Conservation (phyloP, 2,329 filamentous ascomycete genomes). For the Epichloe coenophiala region DNA sequence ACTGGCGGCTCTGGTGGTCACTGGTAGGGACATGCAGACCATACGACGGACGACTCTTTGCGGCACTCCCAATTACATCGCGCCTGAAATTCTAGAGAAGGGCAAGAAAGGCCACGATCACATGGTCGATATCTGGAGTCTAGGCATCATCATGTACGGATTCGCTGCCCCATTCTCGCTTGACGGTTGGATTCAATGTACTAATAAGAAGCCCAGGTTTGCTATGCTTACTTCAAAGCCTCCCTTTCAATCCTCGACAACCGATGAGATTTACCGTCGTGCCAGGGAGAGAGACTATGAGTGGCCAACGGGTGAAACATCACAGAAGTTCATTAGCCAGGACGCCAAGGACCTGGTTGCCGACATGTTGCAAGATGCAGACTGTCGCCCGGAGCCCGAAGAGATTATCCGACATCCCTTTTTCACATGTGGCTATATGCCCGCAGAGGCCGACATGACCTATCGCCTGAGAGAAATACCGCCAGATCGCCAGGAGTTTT, state of each 20-base stretch:
- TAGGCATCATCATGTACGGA: constrained; percentile 85
- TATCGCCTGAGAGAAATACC: constrained; percentile 41
- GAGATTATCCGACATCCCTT: constrained; percentile 68
- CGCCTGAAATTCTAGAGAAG: constrained; percentile 90
- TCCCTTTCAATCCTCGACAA: constrained; percentile 85
- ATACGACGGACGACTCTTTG: constrained; percentile 84
- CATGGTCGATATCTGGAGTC: constrained; percentile 96
- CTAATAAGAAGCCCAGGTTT: constrained; percentile 41
- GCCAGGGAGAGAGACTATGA: constrained; percentile 62
- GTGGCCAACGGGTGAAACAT: constrained; percentile 56
- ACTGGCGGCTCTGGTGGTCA: constrained; percentile 79
- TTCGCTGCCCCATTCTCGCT: neutral
- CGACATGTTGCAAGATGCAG: constrained; percentile 60
- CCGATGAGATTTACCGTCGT: constrained; percentile 71
- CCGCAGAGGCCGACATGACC: constrained; percentile 44
- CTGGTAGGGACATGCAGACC: constrained; percentile 77
- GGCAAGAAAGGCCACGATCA: constrained; percentile 91
- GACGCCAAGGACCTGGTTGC: constrained; percentile 70
- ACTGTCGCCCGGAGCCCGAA: constrained; percentile 62
- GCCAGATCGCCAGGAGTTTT: constrained; percentile 46
- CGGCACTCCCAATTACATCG: constrained; percentile 96
- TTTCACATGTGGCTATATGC: constrained; percentile 66
- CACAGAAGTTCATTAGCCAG: constrained; percentile 56
- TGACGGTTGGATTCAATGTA: neutral
- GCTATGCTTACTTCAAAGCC: constrained; percentile 94